Evolutionary conservation across 768 basidiomycete species (phyloP), one percentile per base, ranked within the genome.

Genomic region (Omphalotus guepiniiformis): DNA sequence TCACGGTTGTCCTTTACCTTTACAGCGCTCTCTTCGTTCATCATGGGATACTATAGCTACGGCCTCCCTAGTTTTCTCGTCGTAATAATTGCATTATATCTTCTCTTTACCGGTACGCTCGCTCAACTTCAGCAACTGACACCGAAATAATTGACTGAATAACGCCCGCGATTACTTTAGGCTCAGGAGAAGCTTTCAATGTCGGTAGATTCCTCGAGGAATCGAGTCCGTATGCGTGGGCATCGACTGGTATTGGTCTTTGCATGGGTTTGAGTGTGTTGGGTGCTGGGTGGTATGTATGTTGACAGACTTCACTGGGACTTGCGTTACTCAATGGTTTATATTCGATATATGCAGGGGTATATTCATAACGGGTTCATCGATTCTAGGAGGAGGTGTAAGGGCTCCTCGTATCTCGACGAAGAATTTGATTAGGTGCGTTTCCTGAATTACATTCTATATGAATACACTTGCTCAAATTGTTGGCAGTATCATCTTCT

Each of bases 351-450:
- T 35, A 42, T 23, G 52, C 52, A 98, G 95, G 95, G 95, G 95
- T 42, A 98, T 99, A 63, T 93, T 95, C 73, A 70, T 98, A 47
- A 98, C 96, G 1, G 96, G 96, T 46, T 71, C 94, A n/a, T 95
- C 93, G 25, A 93, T 99, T 56, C 75, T 99, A 25, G 95, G 95
- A 37, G 96, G 93, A 62, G 94, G 94, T 59, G 93, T 98, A 8
- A 76, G 93, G 35, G 79, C 93, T 39, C 95, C 95, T 9, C 77
- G 95, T 55, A 98, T 99, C 46, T 79, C 85, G 40, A 98, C 95
- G 16, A 98, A 99, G 79, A 99, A 99, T 64, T 66, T 98, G 65
- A 96, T 99, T 58, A 93, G 91, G 93, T 92, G 41, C 43, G 77
- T 60, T 18, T 3, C 18, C 7, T 12, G 8, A 36, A 19, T n/a